A percentile compares a stretch with the other conserved stretches of the same genome.
These are phyloP conservation scores for Globisporangium canariense DNA, from an alignment of 352 stramenopile genomes.

Conservation along the genomic window DNA sequence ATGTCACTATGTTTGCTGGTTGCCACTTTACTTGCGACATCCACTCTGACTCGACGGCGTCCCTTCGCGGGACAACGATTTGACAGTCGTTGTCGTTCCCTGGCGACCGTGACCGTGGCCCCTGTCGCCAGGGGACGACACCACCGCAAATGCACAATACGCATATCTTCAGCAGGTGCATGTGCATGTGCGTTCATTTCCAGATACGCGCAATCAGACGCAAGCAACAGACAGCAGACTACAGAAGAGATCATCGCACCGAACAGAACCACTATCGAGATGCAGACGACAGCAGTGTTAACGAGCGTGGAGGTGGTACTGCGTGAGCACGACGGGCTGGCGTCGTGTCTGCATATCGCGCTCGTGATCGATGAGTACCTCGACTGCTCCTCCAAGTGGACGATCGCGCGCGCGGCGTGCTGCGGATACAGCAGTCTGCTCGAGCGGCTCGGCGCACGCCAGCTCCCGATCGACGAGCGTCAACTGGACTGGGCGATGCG, in stretches of 20 bases:
- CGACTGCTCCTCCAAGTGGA: slow-evolving; percentile 59
- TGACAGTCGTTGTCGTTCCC: no score
- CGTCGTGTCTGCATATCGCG: slow-evolving; percentile 41
- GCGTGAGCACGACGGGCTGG: slow-evolving; percentile 42
- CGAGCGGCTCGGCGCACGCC: slow-evolving; percentile 35
- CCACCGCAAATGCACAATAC: not conserved
- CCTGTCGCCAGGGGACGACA: no score
- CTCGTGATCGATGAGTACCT: slow-evolving; percentile 47
- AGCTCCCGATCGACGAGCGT: slow-evolving; percentile 34
- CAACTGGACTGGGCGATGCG: slow-evolving; percentile 71
- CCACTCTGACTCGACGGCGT: not conserved
- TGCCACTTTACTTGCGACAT: not conserved
- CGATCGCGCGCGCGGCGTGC: slow-evolving; percentile 49
- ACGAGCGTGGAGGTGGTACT: slow-evolving; percentile 40
- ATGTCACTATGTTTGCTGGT: not conserved
- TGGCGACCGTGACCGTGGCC: no score
- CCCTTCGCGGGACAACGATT: not conserved
- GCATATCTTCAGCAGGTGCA: slow-evolving; percentile 2
- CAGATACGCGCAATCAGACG: not conserved
- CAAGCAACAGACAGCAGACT: not conserved
- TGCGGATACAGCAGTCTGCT: slow-evolving; percentile 52
- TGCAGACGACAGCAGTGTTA: slow-evolving; percentile 14
- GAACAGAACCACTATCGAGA: not conserved
- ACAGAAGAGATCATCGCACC: not conserved
- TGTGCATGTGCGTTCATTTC: not conserved